Base-by-base conservation (phyloP, 2,329 filamentous ascomycete species). In the Alternaria brassicicola region DNA sequence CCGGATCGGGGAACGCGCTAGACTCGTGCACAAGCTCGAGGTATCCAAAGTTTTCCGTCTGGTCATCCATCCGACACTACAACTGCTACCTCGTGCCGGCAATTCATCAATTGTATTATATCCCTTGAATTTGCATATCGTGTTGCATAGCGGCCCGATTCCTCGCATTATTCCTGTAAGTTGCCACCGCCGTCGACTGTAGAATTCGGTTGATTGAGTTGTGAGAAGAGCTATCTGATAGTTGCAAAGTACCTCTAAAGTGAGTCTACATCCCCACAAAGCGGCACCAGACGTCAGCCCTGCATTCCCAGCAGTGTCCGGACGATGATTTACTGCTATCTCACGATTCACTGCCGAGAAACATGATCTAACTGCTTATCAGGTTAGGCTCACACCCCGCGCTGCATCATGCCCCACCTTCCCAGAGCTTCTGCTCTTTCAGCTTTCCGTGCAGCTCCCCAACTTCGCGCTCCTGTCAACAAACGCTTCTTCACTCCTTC, bases 401-500 rank as follows among this genome's bases (percentile, higher is more conserved):
- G 63, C 64, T 62, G 63, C 56, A 59, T 59, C 52, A 59, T 68
- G 65, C 71, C 67, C 67, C 66, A 68, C 73, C 74, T 73, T 63
- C 67, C 70, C 63, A 47, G 55, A 58, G 55, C 68, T 56, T 64
- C 72, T 62, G 69, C 72, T 64, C 69, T 74, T 64, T 67, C 70
- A 58, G 65, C 69, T 57, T 68, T 75, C 68, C 75, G 71, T 66
- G 72, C 69, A 63, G 63, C 68, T 60, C 62, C 57, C 56, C 62
- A 67, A 61, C 57, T 70, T 58, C 66, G 68, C 70, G 74, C 77
- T 65, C 78, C 78, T 69, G 73, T 74, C 71, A 76, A 70, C 73
- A 76, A 74, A 71, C 80, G 85, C 78, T 78, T 80, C 67, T 89
- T 89, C 77, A 82, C 85, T 78, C 83, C 86, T 74, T 84, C 90